Base-by-base conservation (phyloP, 495 filamentous ascomycete species). In the Pyronema omphalodes region DNA sequence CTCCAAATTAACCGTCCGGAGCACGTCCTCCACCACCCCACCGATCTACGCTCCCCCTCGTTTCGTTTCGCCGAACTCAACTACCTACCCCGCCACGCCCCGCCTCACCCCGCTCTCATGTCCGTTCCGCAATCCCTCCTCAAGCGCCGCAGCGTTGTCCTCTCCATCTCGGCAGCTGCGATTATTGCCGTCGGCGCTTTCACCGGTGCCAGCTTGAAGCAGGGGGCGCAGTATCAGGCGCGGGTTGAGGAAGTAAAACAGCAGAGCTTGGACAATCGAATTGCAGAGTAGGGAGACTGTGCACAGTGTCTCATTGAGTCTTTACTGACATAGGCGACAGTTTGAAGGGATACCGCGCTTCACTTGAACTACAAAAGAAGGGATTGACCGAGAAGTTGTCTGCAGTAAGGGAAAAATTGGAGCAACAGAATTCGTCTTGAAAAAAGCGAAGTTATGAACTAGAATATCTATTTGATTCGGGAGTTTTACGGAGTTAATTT, bases 111-210 rank as follows among this genome's bases (percentile, higher is more conserved):
- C 12, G 12, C 48, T 17, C 17, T 18, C 29, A 51, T 51, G 48
- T 53, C 51, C n/a, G 15, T 11, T 11, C 6, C 51, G 23, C 1
- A 56, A 46, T 43, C 56, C 17, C 60, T 59, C 36, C 54, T 64
- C 47, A 54, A 57, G 9, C 60, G 60, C 35, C 59, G 57, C 37
- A 58, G 55, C 18, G 9, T 52, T 5, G 49, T 61, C 7, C 8
- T 65, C 34, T 53, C 56, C 46, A 51, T 44, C 8, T 57, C 58
- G 8, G 62, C 60, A 5, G 55, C 46, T 3, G 54, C 55, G 3
- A 59, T 65, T 44, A 59, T 56, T 14, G 62, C 54, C 3, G 62
- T 59, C 15, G 62, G 62, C 11, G 62, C 56, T 7, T 61, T 56
- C 37, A 57, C 62, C 3, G 58, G 62, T 4, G 58, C 62, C 11